Percentiles rank a stretch among this genome's conserved stretches.
phyloP scores from a whole-genome alignment of 805 yeast species.

The Schwanniomyces occidentalis region DNA sequence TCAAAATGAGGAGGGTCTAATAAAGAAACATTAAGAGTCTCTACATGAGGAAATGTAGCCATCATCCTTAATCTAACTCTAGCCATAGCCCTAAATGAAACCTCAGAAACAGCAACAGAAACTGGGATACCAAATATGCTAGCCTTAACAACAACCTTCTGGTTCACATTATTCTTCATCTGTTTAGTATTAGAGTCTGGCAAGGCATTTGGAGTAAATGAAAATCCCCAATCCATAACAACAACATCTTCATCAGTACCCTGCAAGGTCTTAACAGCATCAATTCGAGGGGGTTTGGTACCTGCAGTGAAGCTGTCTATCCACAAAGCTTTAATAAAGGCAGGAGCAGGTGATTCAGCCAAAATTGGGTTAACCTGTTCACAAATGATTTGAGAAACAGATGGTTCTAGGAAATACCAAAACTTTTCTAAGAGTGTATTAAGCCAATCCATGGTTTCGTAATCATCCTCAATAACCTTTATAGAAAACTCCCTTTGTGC shows the following conservation, averaged over 20 bases:
- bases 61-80: slow-evolving; percentile 88
- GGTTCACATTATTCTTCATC: slow-evolving; percentile 79
- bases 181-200: slow-evolving; percentile 87
- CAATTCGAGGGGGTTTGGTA: slow-evolving; percentile 93
- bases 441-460: slow-evolving; percentile 95
- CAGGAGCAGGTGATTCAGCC: slow-evolving; percentile 77
- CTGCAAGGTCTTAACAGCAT: slow-evolving; percentile 82
- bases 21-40: slow-evolving; percentile 83
- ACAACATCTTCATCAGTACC: slow-evolving; percentile 91
- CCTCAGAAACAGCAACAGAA: slow-evolving; percentile 78
- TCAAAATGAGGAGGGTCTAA: slow-evolving; percentile 88
- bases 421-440: slow-evolving; percentile 86
- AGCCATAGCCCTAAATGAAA: slow-evolving; percentile 71
- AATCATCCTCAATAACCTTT: slow-evolving; percentile 79
- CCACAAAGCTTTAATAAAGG: slow-evolving; percentile 80
- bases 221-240: slow-evolving; percentile 96
- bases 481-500: slow-evolving; percentile 86
- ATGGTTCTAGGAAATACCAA: slow-evolving; percentile 91
- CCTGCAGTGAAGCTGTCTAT: slow-evolving; percentile 89
- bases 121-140: slow-evolving; percentile 79
- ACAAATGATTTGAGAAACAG: slow-evolving; percentile 79
- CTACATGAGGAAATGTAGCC: slow-evolving; percentile 88
- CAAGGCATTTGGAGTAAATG: slow-evolving; percentile 88
- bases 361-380: slow-evolving; percentile 83
- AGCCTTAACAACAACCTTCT: slow-evolving; percentile 73